Evolutionary conservation across 257 asterid species (phyloP).

Genomic region (Solanum corneliomulleri): DNA sequence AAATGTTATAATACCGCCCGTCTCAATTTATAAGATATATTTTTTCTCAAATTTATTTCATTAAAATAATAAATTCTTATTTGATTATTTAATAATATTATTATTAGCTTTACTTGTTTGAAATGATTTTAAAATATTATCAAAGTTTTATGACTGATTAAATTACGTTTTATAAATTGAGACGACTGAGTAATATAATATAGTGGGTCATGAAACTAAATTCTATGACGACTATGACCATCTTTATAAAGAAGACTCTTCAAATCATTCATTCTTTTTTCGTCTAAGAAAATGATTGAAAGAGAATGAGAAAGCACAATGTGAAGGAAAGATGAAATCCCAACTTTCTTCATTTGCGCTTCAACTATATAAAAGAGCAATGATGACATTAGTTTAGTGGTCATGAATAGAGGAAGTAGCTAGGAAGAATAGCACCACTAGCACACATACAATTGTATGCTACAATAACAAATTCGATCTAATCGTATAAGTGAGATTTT

Average conservation of each 20-base stretch:
- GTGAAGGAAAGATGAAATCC: not conserved
- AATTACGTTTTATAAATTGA: too few relatives aligned
- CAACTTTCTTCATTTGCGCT: not conserved
- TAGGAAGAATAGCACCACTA: not conserved
- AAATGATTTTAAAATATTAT: too few relatives aligned
- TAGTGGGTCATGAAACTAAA: not conserved
- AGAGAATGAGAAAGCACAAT: not conserved
- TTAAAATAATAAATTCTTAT: too few relatives aligned
- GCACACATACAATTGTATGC: not conserved
- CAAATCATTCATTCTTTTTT: not conserved
- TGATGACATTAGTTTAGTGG: not conserved
- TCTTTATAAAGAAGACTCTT: not conserved
- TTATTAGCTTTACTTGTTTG: not conserved
- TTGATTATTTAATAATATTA: too few relatives aligned
- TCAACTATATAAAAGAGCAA: not conserved
- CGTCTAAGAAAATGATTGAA: not conserved
- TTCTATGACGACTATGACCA: not conserved
- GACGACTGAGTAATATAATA: too few relatives aligned
- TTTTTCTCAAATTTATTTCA: rapidly evolving
- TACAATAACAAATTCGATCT: too few relatives aligned
- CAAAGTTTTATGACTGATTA: too few relatives aligned
- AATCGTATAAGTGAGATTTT: not conserved
- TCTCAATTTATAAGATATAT: too few relatives aligned
- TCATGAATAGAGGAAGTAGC: not conserved
- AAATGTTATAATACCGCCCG: rapidly evolving